These are phyloP conservation scores for Alternaria infectoria DNA, from an alignment of 2,329 filamentous ascomycete genomes.

Conservation along the genomic window DNA sequence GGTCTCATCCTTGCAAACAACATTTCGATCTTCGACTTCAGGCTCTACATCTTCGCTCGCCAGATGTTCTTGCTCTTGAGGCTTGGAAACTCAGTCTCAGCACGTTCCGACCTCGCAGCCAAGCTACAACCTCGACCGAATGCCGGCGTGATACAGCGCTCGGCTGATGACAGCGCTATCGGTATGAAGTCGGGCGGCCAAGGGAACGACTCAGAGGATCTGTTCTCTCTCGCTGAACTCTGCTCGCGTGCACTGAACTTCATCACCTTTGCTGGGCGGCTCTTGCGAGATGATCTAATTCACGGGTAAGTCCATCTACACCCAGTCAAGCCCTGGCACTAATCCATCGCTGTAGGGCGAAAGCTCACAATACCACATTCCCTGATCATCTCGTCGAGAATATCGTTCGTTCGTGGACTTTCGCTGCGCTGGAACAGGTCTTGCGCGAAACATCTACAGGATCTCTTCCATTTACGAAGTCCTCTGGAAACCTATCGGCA, in stretches of 20 bases:
- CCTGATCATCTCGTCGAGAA: conserved; percentile 70
- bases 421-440: conserved; percentile 76
- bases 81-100: conserved; percentile 69
- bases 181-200: conserved; percentile 30
- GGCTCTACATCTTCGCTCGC: conserved; percentile 89
- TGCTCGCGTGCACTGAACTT: conserved; percentile 84
- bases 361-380: conserved; percentile 30
- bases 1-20: conserved; percentile 93
- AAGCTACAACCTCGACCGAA: conserved; percentile 42
- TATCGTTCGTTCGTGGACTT: conserved; percentile 78
- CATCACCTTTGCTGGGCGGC: conserved; percentile 77
- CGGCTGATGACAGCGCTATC: conserved; percentile 40
- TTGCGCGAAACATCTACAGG: conserved; percentile 76
- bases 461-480: conserved; percentile 66
- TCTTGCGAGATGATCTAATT: conserved; percentile 79
- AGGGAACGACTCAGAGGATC: conserved; percentile 70
- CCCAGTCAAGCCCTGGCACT: conserved; percentile 6
- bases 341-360: conserved; percentile 36
- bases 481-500: conserved; percentile 27
- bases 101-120: conserved; percentile 50
- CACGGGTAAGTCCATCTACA: conserved; percentile 57
- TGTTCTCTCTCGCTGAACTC: conserved; percentile 82
- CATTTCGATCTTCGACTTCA: conserved; percentile 94
- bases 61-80: conserved; percentile 83
- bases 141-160: conserved; percentile 32